A percentile compares a stretch with the other conserved stretches of the same genome.
phyloP scores from a whole-genome alignment of 169 alveolate genomes.

The Hepatocystis sp. region DNA sequence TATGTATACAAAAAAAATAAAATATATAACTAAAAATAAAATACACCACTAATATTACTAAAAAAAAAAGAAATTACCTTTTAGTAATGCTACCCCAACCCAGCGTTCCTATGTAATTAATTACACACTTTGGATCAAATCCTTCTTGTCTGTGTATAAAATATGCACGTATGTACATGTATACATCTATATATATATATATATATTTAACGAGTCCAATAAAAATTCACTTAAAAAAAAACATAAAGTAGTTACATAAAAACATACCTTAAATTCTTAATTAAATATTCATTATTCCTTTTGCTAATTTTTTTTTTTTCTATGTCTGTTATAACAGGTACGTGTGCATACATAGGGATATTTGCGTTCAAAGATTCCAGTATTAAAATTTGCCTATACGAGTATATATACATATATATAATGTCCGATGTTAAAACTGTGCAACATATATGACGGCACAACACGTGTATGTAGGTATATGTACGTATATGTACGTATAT shows the following conservation, averaged over 20 bases:
- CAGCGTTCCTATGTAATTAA: slow-evolving; percentile 57
- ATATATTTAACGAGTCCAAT: too few relatives aligned
- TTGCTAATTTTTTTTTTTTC: slow-evolving; percentile 78
- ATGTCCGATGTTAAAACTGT: not conserved
- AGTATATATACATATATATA: not conserved
- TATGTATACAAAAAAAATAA: too few relatives aligned
- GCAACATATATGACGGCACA: too few relatives aligned
- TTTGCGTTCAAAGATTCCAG: slow-evolving; percentile 73
- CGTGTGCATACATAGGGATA: slow-evolving; percentile 76
- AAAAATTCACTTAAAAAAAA: not conserved
- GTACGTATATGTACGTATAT: not conserved
- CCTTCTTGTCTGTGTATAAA: slow-evolving; percentile 38
- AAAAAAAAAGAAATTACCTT: too few relatives aligned
- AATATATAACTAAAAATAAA: too few relatives aligned
- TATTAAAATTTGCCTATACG: slow-evolving; percentile 70
- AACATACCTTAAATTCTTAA: slow-evolving; percentile 47
- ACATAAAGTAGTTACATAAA: not conserved
- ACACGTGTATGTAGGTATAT: not conserved
- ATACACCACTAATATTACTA: too few relatives aligned
- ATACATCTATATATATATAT: not conserved
- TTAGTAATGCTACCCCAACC: slow-evolving; percentile 65
- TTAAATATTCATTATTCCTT: slow-evolving; percentile 67
- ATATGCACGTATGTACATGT: not conserved
- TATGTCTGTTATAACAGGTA: slow-evolving; percentile 60
- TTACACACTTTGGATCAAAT: slow-evolving; percentile 51